Evolutionary conservation across 1,284 basidiomycete genomes (phyloP), one percentile per base, ranked within the genome.

Genomic region (Puccinia novopanici): DNA sequence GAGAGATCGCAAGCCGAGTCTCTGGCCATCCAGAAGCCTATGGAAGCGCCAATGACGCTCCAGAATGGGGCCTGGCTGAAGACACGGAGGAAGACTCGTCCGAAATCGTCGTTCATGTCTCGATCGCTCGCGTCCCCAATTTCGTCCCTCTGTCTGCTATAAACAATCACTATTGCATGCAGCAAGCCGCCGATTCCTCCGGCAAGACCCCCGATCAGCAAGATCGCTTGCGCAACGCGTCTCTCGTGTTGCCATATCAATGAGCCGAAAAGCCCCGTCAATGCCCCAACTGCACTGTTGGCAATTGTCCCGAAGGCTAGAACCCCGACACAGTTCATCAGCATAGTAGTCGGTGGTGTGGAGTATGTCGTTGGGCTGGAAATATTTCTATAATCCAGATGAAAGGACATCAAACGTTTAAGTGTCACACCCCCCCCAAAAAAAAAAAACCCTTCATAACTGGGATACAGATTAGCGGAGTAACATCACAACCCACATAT

Each of bases 181-280:
- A 80, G 68, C n/a, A 80, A 61, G 40, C 77, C 77, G 30, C 55
- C 77, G 30, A 73, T 71, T 13, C 67, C 55, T 52, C 55, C 77
- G 0, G 77, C 67, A 10, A 80, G 70, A 67, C 57, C 48, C 12
- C 70, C 48, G 19, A 80, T 74, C 24, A 59, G 27, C n/a, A 73
- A 3, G 24, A 80, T 74, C 6, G 34, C 22, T 19, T 72, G 27
- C n/a, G 48, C 17, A 37, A 80, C n/a, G 17, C 34, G 30, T 24
- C 48, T 17, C 2, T 74, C 45, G 63, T 67, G 71, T 30, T 65
- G 71, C 37, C 68, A 72, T 13, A 73, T 65, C 10, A 80, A 37
- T 24, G 71, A 80, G 45, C 71, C 70, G 2, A 80, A 45, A 42
- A 80, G 61, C 24, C 77, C 77, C 24, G 68, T 80, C 57, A 80